These are phyloP conservation scores for Pelargonium nanum DNA, from an alignment of 345 rosid species.

Conservation along the genomic window DNA sequence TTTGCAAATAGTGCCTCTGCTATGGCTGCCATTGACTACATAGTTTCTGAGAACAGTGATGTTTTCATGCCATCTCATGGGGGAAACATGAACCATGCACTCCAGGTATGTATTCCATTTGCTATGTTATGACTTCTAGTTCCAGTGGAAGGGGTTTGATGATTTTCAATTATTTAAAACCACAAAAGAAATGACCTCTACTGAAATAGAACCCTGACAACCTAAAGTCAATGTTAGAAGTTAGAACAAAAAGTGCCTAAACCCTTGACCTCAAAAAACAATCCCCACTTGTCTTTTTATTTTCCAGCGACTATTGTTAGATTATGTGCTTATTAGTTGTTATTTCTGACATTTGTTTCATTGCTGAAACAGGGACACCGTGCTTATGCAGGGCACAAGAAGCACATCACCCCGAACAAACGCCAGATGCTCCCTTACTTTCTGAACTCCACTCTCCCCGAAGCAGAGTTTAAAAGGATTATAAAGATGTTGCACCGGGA, in stretches of 20 bases:
- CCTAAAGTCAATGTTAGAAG: too few species aligned
- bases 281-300: too few species aligned
- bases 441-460: conserved; percentile 51
- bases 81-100: conserved; percentile 93
- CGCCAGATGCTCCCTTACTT: conserved; percentile 86
- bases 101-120: conserved; percentile 46
- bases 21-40: conserved; percentile 82
- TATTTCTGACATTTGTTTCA: background rate
- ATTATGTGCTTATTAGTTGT: background rate
- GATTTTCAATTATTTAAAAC: too few species aligned
- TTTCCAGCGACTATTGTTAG: background rate
- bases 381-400: conserved; percentile 84
- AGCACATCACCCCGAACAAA: conserved; percentile 84
- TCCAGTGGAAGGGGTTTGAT: too few species aligned
- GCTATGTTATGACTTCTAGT: too few species aligned
- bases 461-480: conserved; percentile 54
- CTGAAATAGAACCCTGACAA: too few species aligned
- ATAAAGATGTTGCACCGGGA: conserved; percentile 58
- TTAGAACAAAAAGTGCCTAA: too few species aligned
- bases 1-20: conserved; percentile 64
- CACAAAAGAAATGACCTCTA: too few species aligned
- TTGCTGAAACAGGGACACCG: conserved; percentile 54
- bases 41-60: conserved; percentile 73
- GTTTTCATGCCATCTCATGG: conserved; percentile 99
- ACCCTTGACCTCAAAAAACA: too few species aligned